Conservation (phyloP, 139 green algal genomes). For the Coccomyxa sp. region DNA sequence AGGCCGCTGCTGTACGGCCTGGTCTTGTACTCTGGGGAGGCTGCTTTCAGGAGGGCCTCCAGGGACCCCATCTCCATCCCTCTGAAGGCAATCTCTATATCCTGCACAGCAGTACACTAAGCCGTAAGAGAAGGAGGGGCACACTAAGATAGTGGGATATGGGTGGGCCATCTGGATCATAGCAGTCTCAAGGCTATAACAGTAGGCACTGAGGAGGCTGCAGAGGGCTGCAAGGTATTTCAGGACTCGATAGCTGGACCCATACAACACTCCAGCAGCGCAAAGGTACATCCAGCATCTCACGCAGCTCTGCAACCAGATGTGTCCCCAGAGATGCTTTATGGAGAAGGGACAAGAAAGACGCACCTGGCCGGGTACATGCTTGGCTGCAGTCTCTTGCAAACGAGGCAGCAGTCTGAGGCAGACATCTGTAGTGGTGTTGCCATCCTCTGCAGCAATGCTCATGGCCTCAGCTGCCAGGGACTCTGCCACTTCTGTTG, state of each 20-base stretch:
- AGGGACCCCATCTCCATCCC: constrained; percentile 55
- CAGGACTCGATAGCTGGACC: no score
- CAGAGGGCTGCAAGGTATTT: no score
- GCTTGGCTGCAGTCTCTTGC: not conserved
- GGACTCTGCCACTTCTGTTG: not conserved
- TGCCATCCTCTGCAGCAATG: not conserved
- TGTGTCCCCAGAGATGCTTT: not conserved
- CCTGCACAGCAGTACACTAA: no score
- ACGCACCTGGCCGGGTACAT: not conserved
- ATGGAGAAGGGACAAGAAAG: not conserved
- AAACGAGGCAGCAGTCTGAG: not conserved
- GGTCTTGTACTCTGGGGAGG: not conserved
- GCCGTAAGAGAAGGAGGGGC: no score
- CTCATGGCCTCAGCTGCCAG: not conserved
- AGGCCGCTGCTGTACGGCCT: not conserved
- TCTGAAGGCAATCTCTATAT: constrained; percentile 35
- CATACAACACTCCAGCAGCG: no score
- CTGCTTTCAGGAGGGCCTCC: constrained; percentile 42
- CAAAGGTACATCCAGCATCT: no score
- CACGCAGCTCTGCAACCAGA: not conserved
- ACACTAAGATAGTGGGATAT: no score
- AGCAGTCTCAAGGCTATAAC: no score
- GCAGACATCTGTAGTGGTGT: not conserved
- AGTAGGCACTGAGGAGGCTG: no score
- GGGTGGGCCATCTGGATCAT: no score